phyloP scores from a whole-genome alignment of 257 asterid genomes.

The Lantana camara region DNA sequence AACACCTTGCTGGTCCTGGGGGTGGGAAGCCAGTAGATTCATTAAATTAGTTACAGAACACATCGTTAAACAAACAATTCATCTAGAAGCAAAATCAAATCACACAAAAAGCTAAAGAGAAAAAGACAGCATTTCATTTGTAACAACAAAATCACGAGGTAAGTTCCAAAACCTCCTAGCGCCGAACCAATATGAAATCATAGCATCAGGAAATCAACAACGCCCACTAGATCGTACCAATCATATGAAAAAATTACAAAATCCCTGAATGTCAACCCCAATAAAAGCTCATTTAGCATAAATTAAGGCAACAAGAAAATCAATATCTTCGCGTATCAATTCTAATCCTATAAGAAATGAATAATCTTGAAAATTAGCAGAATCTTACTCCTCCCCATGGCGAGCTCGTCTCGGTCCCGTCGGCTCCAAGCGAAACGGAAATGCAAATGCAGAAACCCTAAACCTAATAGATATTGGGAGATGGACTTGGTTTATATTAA shows the following conservation, averaged over 20 bases:
- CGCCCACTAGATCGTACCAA: no score
- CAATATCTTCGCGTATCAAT: not conserved
- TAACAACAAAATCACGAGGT: no score
- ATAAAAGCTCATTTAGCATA: no score
- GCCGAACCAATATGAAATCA: no score
- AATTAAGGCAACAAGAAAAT: not conserved
- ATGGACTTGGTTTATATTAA: not conserved
- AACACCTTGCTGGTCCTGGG: slow-evolving; percentile 41
- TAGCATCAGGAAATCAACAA: no score
- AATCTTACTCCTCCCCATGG: slow-evolving; percentile 35
- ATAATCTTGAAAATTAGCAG: not conserved
- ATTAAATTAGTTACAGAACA: not conserved
- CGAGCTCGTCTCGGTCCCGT: slow-evolving; percentile 15
- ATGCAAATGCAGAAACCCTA: slow-evolving; percentile 16
- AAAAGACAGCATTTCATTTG: no score
- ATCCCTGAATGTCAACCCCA: no score
- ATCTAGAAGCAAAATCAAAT: not conserved
- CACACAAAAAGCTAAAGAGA: not conserved
- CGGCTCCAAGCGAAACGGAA: not conserved
- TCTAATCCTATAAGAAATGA: no score
- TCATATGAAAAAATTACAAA: no score
- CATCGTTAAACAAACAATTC: not conserved
- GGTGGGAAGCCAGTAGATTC: not conserved
- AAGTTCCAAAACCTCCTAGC: no score
- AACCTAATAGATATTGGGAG: not conserved